Base-by-base conservation (phyloP, 176 grass and related monocot genomes). In the Rhynchospora tenuis region DNA sequence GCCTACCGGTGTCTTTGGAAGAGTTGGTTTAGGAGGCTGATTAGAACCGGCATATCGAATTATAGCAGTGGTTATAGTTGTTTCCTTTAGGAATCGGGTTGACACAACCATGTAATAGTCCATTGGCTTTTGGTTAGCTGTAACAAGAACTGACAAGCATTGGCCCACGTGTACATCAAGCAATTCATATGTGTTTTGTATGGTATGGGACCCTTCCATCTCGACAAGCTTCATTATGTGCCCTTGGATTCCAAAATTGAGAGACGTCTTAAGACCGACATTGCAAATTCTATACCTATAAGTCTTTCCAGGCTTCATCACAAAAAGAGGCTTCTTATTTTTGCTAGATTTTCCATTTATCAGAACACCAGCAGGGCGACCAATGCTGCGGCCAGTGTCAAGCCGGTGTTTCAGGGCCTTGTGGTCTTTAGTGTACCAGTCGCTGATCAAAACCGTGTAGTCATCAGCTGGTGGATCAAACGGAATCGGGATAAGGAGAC, bases 221-320 rank as follows among this genome's bases (percentile, higher is more conserved):
- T 98, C 95, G 0, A 98, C 90, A 0, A 98, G 90, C 89, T 82
- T 90, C 9, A 90, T 22, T 54, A 0, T 7, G 81, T 98, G 95
- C n/a, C 69, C 54, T 88, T 93, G 95, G 63, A 98, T 65, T 57
- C 95, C 87, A 11, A 98, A 82, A 90, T 94, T 98, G 68, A 98
- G 71, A 20, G 95, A 87, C 11, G 85, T 70, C 89, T 88, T 89
- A 58, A 98, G 80, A 22, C 95, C 95, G 4, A 94, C 87, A 88
- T 98, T 98, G 92, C 95, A 98, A 60, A 93, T 69, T 72, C 95
- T 90, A 85, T 87, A 94, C 3, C 95, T 89, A 87, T 98, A 98
- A 38, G 78, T 83, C 87, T 93, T 93, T 46, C 92, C 92, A 28
- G 86, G 64, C 78, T 98, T 86, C 83, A 98, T 77, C 19, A 33